Base-by-base conservation (phyloP, 768 basidiomycete species). In the Hericium alpestre region DNA sequence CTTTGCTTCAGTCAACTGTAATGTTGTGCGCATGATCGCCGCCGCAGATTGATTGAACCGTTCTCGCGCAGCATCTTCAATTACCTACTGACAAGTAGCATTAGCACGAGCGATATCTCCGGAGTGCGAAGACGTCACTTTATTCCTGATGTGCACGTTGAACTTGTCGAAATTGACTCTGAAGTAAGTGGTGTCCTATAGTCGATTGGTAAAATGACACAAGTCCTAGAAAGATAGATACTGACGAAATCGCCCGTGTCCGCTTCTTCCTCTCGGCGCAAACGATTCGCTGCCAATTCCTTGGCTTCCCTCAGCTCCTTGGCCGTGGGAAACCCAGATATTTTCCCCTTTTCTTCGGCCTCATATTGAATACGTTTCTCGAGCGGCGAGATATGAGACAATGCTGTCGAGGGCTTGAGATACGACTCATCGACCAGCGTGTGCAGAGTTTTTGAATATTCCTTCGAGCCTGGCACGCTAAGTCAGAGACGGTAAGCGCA, bases 91-190 rank as follows among this genome's bases (percentile, higher is more conserved):
- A 40, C 53, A 46, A 48, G 39, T 25, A 25, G 25, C 2, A 25
- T 55, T 56, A 50, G 64, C 62, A 62, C 61, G 54, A 43, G 10
- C 7, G 15, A 52, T 27, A 20, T 51, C 60, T 57, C 51, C 41
- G 39, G 41, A 37, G 38, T 20, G 18, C 6, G 25, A 2, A 11
- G 18, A 46, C 40, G 81, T 8, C 62, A 91, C 92, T 66, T 84
- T 76, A 71, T 96, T 95, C 46, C 95, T 86, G 54, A 96, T 82
- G 63, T 90, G 84, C 37, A 91, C 75, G 62, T 87, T 84, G 70
- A 93, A 95, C 64, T 82, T 87, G 63, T 93, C 86, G 66, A 85
- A 89, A 72, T 97, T 97, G 51, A 97, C 79, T 51, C 90, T 82
- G 66, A 96, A 89, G 69, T 84, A 83, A 38, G 90, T 79, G 2